These are phyloP conservation scores for Trypanosoma cruzi DNA, from an alignment of 208 protist species.

Conservation along the genomic window DNA sequence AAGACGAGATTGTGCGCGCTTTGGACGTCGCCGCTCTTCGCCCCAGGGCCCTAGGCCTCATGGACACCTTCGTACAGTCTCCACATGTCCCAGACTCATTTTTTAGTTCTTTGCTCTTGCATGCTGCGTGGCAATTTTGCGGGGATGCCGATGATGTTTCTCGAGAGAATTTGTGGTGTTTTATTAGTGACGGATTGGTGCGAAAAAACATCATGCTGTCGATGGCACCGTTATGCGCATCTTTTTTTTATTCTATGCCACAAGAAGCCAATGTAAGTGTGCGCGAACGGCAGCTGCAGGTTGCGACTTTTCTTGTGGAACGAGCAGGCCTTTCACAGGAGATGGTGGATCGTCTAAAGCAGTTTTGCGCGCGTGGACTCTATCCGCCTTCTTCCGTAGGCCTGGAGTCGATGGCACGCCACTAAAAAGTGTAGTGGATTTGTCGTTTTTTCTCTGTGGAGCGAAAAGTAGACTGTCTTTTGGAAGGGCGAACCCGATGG, in stretches of 20 bases:
- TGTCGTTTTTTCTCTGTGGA: constrained; percentile 10
- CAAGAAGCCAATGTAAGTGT: constrained; percentile 44
- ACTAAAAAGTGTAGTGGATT: constrained; percentile 3
- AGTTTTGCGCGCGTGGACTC: constrained; percentile 40
- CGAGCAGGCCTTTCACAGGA: constrained; percentile 34
- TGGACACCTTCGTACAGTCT: constrained; percentile 38
- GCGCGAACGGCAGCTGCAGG: constrained; percentile 52
- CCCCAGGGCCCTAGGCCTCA: constrained; percentile 42
- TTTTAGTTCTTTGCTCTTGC: constrained; percentile 39
- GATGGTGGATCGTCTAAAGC: constrained; percentile 34
- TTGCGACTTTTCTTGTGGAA: constrained; percentile 34
- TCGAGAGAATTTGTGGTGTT: constrained; percentile 53
- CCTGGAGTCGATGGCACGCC: constrained; percentile 46
- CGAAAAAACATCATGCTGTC: constrained; percentile 9
- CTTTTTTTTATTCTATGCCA: constrained; percentile 51
- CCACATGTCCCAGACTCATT: constrained; percentile 43
- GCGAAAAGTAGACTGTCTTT: neutral
- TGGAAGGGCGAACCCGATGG: no score
- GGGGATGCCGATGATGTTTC: constrained; percentile 45
- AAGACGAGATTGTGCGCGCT: constrained; percentile 31
- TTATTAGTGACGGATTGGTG: constrained; percentile 8
- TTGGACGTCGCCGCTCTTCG: constrained; percentile 35
- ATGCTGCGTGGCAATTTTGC: constrained; percentile 58
- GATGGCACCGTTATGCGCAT: constrained; percentile 44
- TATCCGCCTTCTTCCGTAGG: constrained; percentile 69